Conservation (phyloP, 805 yeast genomes). For the Barnettozyma pratensis region DNA sequence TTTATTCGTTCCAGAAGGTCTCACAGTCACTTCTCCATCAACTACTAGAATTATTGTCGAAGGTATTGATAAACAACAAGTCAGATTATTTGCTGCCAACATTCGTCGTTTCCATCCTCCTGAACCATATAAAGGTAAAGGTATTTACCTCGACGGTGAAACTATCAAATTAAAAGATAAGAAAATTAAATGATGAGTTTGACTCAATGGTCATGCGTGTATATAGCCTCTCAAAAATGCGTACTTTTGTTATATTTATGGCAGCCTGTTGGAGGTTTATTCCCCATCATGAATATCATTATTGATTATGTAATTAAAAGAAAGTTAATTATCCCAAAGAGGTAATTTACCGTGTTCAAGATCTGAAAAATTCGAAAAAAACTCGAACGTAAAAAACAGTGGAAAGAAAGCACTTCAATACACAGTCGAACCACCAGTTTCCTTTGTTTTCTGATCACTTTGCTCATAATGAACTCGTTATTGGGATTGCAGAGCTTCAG, state of each 20-base stretch:
- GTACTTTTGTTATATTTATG: neutral
- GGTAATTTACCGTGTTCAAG: neutral
- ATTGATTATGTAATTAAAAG: neutral
- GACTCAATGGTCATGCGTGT: neutral
- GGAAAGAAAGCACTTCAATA: neutral
- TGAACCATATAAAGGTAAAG: slow-evolving; percentile 98
- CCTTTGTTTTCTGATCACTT: no score
- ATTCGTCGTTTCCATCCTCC: slow-evolving; percentile 88
- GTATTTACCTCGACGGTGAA: slow-evolving; percentile 88
- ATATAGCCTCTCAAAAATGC: neutral
- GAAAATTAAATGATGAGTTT: slow-evolving; percentile 68
- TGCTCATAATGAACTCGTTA: slow-evolving; percentile 9
- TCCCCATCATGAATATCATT: no score
- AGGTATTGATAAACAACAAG: slow-evolving; percentile 85
- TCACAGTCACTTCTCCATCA: slow-evolving; percentile 70
- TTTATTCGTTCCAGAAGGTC: slow-evolving; percentile 68
- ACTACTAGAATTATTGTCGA: slow-evolving; percentile 84
- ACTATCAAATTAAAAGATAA: slow-evolving; percentile 86
- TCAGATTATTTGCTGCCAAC: slow-evolving; percentile 82
- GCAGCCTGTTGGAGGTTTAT: no score
- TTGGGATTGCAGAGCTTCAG: slow-evolving; percentile 13
- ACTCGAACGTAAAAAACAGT: neutral
- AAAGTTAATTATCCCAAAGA: neutral
- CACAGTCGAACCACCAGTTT: neutral
- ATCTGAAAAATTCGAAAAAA: neutral